Base-by-base conservation (phyloP, 1,284 basidiomycete species). In the Sanghuangporus baumii region DNA sequence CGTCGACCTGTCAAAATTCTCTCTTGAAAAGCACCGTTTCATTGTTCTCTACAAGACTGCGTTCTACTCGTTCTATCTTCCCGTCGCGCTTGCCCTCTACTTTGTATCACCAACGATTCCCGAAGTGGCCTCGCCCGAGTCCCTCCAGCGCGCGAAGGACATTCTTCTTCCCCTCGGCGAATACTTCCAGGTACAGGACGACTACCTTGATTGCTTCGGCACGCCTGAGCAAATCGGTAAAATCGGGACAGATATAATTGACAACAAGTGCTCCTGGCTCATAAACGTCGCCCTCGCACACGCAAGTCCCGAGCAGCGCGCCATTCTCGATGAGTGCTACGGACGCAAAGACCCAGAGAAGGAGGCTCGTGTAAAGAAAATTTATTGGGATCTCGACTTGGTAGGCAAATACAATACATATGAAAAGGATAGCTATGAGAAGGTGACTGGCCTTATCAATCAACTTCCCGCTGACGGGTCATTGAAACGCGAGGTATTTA, bases 181-280 rank as follows among this genome's bases (percentile, higher is more conserved):
- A 76, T 99, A 98, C 79, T 99, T 98, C 87, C 96, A 99, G 78
- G 85, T 97, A 57, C 96, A 99, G 76, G 96, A 99, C 76, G 97
- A 99, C 76, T 98, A 91, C 78, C 86, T 99, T 68, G 96, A 99
- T 77, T 97, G 88, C 73, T 90, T 90, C 58, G 94, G 90, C 11
- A 85, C 92, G 1, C 93, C 94, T 0, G 94, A 96, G 77, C 84
- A 92, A 69, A 92, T 98, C 61, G 97, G 96, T 66, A 99, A 99
- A 80, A 86, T 98, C 67, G 97, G 96, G 37, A 98, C 96, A 20
- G 97, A 99, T 75, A 99, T 99, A 71, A 76, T 97, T 63, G 96
- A 99, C 78, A 98, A 98, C 86, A 99, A 99, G 79, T 99, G 97
- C 79, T 93, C 91, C 47, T 99, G 96, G 97, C 90, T 91, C 72